Percentiles rank a stretch among this genome's conserved stretches.
Evolutionary conservation across 78 protist genomes (phyloP).

Genomic region (Chrysochromulina tobinii): DNA sequence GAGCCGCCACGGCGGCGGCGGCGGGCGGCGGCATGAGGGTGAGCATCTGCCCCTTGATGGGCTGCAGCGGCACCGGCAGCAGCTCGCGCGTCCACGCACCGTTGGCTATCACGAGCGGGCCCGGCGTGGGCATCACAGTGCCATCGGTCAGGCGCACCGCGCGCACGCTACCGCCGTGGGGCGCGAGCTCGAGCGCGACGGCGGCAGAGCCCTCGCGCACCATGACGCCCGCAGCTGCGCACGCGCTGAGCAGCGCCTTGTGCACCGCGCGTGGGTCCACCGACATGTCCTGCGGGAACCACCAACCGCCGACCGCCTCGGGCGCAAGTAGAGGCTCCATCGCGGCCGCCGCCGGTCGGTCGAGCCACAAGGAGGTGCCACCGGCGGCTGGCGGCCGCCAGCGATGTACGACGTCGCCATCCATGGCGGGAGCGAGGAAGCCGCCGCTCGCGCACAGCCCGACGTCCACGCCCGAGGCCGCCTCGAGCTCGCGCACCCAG

Average conservation of each 20-base stretch:
- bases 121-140: no score
- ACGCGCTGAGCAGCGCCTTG: background rate
- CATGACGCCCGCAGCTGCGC: background rate
- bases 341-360: background rate
- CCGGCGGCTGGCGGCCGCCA: background rate
- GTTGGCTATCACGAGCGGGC: background rate
- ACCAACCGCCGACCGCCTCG: background rate
- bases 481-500: background rate
- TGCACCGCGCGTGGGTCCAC: background rate
- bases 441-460: background rate
- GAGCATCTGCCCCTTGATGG: conserved; percentile 19
- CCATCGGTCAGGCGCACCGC: background rate
- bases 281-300: background rate
- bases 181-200: background rate
- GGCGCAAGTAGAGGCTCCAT: background rate
- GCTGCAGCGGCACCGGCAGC: background rate
- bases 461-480: background rate
- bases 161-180: background rate
- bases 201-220: background rate
- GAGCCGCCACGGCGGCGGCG: background rate
- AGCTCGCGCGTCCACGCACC: conserved; percentile 12
- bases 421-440: background rate
- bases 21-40: background rate
- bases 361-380: background rate
- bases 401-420: background rate